A percentile compares a stretch with the other conserved stretches of the same genome.
phyloP scores from a whole-genome alignment of 208 protist genomes.

The Jaenimonas drosophilae region DNA sequence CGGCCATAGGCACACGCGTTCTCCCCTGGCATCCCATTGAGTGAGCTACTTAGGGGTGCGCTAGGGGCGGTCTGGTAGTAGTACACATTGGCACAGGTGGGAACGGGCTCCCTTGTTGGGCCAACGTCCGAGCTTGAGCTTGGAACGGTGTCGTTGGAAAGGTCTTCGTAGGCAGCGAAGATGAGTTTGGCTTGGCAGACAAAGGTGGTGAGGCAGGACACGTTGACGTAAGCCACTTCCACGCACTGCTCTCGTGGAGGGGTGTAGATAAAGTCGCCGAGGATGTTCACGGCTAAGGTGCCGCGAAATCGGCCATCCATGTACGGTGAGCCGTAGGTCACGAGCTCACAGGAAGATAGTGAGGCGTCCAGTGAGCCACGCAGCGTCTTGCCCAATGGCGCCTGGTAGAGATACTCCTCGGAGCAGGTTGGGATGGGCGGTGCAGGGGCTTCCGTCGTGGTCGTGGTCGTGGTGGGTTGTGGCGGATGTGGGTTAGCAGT shows the following conservation, averaged over 20 bases:
- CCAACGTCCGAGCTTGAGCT: slow-evolving; percentile 4
- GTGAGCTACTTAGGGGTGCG: slow-evolving; percentile 38
- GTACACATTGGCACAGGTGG: slow-evolving; percentile 62
- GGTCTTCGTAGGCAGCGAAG: slow-evolving; percentile 36
- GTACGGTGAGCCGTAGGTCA: too few species aligned
- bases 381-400: slow-evolving; percentile 29
- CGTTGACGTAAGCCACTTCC: slow-evolving; percentile 33
- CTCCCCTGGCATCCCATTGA: slow-evolving; percentile 41
- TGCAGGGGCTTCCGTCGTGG: slow-evolving; percentile 4
- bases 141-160: slow-evolving; percentile 8
- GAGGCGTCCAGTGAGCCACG: slow-evolving; percentile 27
- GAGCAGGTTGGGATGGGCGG: slow-evolving; percentile 14
- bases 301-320: slow-evolving; percentile 7
- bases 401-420: slow-evolving; percentile 28
- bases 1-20: slow-evolving; percentile 52
- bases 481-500: slow-evolving; percentile 10
- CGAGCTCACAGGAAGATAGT: too few species aligned
- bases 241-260: slow-evolving; percentile 32
- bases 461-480: slow-evolving; percentile 5
- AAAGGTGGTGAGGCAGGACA: slow-evolving; percentile 38
- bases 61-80: slow-evolving; percentile 50
- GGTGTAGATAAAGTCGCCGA: slow-evolving; percentile 58
- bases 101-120: slow-evolving; percentile 17
- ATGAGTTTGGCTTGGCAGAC: slow-evolving; percentile 36
- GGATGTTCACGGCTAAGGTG: slow-evolving; percentile 47